These are phyloP conservation scores for Phaeoacremonium minimum DNA, from an alignment of 2,329 filamentous ascomycete genomes.

Conservation along the genomic window DNA sequence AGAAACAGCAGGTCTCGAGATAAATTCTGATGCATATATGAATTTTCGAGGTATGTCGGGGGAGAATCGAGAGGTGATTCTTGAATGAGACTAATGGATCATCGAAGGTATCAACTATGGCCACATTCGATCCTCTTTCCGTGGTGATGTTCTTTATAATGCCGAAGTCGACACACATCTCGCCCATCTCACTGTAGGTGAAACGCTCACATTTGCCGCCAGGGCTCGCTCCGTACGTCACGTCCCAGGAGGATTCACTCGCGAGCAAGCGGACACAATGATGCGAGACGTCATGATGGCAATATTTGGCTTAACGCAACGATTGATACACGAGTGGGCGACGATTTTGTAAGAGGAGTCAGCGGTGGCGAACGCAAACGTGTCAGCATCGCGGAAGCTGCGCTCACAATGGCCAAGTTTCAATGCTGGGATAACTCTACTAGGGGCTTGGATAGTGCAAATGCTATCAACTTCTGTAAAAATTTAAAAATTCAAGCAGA, in stretches of 20 bases:
- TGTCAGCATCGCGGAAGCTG: slow-evolving; percentile 3
- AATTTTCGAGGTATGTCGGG: too few species aligned
- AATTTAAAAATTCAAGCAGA: neutral
- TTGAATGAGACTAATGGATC: too few species aligned
- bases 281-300: slow-evolving; percentile 2
- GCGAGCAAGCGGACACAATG: neutral
- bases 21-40: too few species aligned
- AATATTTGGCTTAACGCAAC: slow-evolving; percentile 2
- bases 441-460: neutral
- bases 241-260: neutral
- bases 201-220: slow-evolving; percentile 2
- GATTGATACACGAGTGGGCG: slow-evolving; percentile 2
- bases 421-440: slow-evolving; percentile 2
- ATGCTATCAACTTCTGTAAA: neutral
- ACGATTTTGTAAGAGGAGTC: slow-evolving; percentile 2
- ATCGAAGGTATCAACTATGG: neutral
- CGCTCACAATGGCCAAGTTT: neutral
- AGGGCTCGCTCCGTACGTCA: slow-evolving; percentile 1
- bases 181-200: slow-evolving; percentile 1
- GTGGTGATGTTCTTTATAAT: slow-evolving; percentile 3
- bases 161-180: slow-evolving; percentile 2
- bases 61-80: too few species aligned
- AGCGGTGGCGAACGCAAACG: slow-evolving; percentile 4
- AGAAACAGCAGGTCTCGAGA: too few species aligned
- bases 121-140: slow-evolving; percentile 15